Conservation (phyloP, 345 rosid species). For the Lenwebbia sp. region DNA sequence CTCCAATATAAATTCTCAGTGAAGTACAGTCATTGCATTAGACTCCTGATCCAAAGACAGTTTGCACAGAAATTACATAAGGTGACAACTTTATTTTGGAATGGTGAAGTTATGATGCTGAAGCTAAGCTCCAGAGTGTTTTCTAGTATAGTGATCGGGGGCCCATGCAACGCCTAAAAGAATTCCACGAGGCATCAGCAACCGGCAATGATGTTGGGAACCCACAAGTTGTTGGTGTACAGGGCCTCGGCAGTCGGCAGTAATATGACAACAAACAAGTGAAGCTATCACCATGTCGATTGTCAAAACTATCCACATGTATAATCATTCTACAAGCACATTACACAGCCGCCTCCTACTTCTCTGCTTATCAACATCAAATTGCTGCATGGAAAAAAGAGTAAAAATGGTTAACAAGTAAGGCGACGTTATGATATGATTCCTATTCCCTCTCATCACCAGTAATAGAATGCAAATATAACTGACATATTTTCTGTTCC, state of each 20-base stretch:
- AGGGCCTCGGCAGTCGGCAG: neutral
- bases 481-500: neutral
- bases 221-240: neutral
- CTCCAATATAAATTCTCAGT: neutral
- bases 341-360: constrained; percentile 22
- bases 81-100: neutral
- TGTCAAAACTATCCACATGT: neutral
- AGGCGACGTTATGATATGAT: neutral
- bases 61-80: neutral
- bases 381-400: constrained; percentile 20
- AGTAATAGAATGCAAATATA: neutral
- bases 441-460: neutral
- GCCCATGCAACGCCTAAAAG: neutral
- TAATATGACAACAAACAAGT: neutral
- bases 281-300: neutral
- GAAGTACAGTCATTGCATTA: neutral
- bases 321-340: constrained; percentile 25
- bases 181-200: neutral
- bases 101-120: neutral
- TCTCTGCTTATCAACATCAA: constrained; percentile 25
- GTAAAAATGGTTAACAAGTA: neutral
- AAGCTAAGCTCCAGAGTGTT: neutral
- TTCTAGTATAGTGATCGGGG: neutral
- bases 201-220: neutral
- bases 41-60: neutral